phyloP scores from a whole-genome alignment of 225 moss, liverwort and hornwort genomes.

The Ulota crispa region DNA sequence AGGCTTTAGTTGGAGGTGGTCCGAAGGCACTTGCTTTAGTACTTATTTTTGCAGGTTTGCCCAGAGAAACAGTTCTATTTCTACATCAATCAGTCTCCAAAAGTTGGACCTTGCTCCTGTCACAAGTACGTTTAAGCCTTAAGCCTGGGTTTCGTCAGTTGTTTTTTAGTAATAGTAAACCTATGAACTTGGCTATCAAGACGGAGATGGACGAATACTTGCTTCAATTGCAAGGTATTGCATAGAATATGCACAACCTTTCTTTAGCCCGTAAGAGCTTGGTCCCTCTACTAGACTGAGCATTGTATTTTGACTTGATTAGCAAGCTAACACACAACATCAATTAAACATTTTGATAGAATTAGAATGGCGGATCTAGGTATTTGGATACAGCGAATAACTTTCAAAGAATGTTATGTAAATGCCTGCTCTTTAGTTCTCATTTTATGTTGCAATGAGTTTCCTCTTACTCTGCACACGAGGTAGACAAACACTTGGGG shows the following conservation, averaged over 20 bases:
- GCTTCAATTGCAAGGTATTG: slow-evolving; percentile 31
- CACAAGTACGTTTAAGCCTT: slow-evolving; percentile 12
- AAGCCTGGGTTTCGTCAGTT: slow-evolving; percentile 31
- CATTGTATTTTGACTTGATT: background rate
- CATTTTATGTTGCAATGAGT: background rate
- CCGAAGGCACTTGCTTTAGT: slow-evolving; percentile 20
- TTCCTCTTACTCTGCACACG: background rate
- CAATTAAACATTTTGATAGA: background rate
- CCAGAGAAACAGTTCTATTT: slow-evolving; percentile 17
- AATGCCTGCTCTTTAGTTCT: background rate
- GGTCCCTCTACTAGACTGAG: background rate
- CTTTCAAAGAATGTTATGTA: background rate
- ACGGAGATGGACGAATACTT: slow-evolving; percentile 37
- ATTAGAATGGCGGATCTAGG: background rate
- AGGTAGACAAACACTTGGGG: background rate
- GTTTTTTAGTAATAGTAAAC: background rate
- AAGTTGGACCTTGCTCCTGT: slow-evolving; percentile 33
- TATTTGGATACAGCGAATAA: background rate
- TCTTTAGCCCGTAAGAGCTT: background rate
- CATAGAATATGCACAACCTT: background rate
- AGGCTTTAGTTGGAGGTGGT: background rate
- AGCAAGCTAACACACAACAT: background rate
- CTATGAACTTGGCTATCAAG: background rate
- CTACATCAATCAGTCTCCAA: slow-evolving; percentile 3
- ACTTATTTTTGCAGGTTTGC: slow-evolving; percentile 31